These are phyloP conservation scores for Apiosordaria backusii DNA, from an alignment of 495 filamentous ascomycete genomes.

Conservation along the genomic window DNA sequence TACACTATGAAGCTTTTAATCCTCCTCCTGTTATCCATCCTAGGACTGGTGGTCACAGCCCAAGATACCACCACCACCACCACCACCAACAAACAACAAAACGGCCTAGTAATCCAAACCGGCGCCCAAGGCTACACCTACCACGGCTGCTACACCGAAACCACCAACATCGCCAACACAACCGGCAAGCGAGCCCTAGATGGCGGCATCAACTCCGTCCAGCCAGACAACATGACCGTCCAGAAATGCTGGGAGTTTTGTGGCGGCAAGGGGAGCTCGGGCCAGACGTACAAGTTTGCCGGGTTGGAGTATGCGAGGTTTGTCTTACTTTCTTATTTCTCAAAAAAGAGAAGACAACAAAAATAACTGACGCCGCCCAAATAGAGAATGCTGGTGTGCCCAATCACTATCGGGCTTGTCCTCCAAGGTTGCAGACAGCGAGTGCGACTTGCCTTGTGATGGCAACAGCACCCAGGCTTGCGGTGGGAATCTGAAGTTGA, in stretches of 20 bases:
- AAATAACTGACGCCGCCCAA: neutral
- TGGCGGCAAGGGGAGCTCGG: constrained; percentile 9
- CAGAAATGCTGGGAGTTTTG: constrained; percentile 43
- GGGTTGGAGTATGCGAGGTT: constrained; percentile 48
- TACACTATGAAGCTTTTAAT: neutral
- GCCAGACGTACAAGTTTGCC: constrained; percentile 33
- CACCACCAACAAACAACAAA: neutral
- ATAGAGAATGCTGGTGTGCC: constrained; percentile 52
- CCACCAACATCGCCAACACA: constrained; percentile 31
- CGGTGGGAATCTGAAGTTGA: constrained; percentile 42
- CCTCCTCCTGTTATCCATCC: neutral
- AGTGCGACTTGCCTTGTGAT: constrained; percentile 44
- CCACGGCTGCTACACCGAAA: constrained; percentile 51
- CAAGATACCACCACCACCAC: no score
- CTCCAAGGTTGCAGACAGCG: constrained; percentile 30
- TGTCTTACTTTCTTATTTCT: constrained; percentile 11
- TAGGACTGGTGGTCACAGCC: neutral
- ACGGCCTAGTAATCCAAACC: neutral
- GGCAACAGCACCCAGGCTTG: constrained; percentile 43
- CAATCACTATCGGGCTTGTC: constrained; percentile 33
- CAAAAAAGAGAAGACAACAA: constrained; percentile 1
- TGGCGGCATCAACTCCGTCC: constrained; percentile 31
- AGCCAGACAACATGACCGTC: constrained; percentile 41
- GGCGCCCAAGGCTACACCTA: constrained; percentile 33
- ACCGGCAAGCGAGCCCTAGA: constrained; percentile 32